phyloP scores from a whole-genome alignment of 352 stramenopile species.

The Phytophthora ramorum region DNA sequence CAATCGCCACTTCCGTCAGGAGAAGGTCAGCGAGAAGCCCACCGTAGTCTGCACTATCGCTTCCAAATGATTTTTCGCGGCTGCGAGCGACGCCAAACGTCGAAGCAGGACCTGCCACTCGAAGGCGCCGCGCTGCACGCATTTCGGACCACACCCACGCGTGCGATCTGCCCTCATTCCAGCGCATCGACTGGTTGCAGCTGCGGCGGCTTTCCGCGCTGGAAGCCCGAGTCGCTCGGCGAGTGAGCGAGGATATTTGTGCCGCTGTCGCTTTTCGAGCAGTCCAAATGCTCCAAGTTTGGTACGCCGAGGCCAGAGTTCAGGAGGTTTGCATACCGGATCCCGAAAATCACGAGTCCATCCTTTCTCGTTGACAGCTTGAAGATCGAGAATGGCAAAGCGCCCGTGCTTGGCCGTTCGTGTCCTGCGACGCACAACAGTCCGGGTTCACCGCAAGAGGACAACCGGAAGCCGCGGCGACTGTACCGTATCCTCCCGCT shows the following conservation, averaged over 20 bases:
- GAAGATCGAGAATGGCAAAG: constrained; percentile 3
- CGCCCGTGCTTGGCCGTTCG: constrained; percentile 20
- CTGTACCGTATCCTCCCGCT: constrained; percentile 18
- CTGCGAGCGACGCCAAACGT: constrained; percentile 1
- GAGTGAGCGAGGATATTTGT: background rate
- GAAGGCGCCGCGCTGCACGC: background rate
- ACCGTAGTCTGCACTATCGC: background rate
- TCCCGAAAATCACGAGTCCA: constrained; percentile 2
- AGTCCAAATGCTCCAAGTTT: background rate
- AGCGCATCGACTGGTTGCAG: constrained; percentile 8
- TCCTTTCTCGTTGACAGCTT: constrained; percentile 16
- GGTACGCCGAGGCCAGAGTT: background rate
- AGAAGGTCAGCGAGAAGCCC: background rate
- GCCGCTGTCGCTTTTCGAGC: background rate
- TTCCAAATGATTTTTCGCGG: constrained; percentile 17
- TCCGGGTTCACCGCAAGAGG: constrained; percentile 23
- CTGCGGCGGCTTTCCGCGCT: constrained; percentile 20
- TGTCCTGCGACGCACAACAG: background rate
- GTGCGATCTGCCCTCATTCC: background rate
- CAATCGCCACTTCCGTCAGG: background rate
- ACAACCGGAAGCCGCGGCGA: constrained; percentile 12
- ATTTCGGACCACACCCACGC: background rate
- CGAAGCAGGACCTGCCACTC: background rate
- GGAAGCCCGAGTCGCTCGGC: background rate
- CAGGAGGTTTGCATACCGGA: background rate